Percentiles rank a stretch among this genome's conserved stretches.
Evolutionary conservation across 345 rosid species (phyloP).

Genomic region (Rhodamnia argentea): DNA sequence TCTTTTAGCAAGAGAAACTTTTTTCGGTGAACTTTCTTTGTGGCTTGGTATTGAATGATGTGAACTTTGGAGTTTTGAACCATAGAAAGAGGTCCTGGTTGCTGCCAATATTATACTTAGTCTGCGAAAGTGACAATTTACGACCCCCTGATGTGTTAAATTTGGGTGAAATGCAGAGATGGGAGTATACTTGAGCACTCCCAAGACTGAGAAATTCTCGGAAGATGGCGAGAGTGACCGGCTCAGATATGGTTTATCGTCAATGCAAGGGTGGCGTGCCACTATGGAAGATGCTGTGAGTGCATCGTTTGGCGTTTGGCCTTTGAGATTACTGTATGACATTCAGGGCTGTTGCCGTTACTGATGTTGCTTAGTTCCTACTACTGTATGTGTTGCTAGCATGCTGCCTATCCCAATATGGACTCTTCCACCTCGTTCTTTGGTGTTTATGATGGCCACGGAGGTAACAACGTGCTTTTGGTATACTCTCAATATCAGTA

Average conservation of each 20-base stretch:
- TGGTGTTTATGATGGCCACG: constrained; percentile 99
- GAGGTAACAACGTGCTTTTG: constrained; percentile 41
- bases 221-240: constrained; percentile 75
- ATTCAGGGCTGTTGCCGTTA: background rate
- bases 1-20: background rate
- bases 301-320: background rate
- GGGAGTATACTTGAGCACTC: constrained; percentile 94
- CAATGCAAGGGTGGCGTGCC: constrained; percentile 99
- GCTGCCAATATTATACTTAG: background rate
- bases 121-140: background rate
- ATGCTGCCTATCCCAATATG: constrained; percentile 74
- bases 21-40: background rate
- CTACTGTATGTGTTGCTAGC: constrained; percentile 29
- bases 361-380: background rate
- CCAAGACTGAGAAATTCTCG: constrained; percentile 88
- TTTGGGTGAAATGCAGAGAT: constrained; percentile 20
- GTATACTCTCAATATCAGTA: background rate
- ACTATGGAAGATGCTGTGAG: constrained; percentile 99
- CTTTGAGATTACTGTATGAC: background rate
- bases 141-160: constrained; percentile 1
- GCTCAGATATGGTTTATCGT: constrained; percentile 82
- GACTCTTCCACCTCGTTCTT: constrained; percentile 84
- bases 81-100: background rate
- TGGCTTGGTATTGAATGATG: background rate
- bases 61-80: background rate